A percentile compares a stretch with the other conserved stretches of the same genome.
phyloP scores from a whole-genome alignment of 345 rosid genomes.

The Pelargonium nanum region DNA sequence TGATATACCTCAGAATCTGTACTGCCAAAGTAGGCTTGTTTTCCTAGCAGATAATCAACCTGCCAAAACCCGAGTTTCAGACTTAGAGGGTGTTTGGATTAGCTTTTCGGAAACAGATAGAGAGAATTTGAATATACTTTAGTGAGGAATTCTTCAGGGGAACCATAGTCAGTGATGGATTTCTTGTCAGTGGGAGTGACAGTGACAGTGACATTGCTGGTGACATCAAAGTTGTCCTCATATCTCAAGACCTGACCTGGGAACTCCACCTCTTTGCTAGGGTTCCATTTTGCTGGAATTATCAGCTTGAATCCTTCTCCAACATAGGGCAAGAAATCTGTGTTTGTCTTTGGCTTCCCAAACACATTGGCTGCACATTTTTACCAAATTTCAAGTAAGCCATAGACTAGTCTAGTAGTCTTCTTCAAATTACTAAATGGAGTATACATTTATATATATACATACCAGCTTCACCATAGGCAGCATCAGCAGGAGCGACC shows the following conservation, averaged over 20 bases:
- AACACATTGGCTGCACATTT: constrained; percentile 57
- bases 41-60: constrained; percentile 77
- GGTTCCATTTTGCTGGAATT: constrained; percentile 76
- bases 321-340: constrained; percentile 45
- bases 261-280: constrained; percentile 64
- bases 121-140: constrained; percentile 24
- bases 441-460: too few species aligned
- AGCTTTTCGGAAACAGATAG: too few species aligned
- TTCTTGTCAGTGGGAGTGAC: constrained; percentile 67
- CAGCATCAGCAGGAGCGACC: constrained; percentile 74
- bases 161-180: constrained; percentile 58
- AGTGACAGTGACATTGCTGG: constrained; percentile 35
- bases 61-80: constrained; percentile 17
- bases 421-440: too few species aligned
- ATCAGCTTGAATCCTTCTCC: constrained; percentile 57
- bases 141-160: constrained; percentile 47
- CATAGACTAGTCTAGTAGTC: background rate
- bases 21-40: constrained; percentile 53
- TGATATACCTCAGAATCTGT: constrained; percentile 64
- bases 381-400: background rate
- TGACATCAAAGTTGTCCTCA: constrained; percentile 68
- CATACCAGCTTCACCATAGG: constrained; percentile 80
- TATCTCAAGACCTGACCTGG: constrained; percentile 71
- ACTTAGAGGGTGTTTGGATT: background rate
- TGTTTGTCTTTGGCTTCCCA: constrained; percentile 67